A percentile compares a stretch with the other conserved stretches of the same genome.
phyloP scores from a whole-genome alignment of 345 rosid genomes.

The Aquilaria malaccensis region DNA sequence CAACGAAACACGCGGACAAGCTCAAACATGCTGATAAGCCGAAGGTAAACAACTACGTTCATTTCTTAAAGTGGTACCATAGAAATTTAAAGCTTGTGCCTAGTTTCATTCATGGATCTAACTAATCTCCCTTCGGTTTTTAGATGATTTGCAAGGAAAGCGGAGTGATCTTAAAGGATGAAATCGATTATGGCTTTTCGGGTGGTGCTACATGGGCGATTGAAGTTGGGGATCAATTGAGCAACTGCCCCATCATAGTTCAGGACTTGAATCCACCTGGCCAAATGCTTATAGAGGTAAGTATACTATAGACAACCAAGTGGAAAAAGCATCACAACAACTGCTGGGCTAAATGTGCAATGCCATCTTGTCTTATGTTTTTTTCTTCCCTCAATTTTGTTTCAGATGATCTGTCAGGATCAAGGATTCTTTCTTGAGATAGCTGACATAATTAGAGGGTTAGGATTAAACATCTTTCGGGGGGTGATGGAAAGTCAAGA shows the following conservation, averaged over 20 bases:
- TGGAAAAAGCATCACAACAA: not conserved
- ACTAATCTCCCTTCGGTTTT: slow-evolving; percentile 9
- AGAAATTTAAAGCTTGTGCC: slow-evolving; percentile 7
- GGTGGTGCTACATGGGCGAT: slow-evolving; percentile 80
- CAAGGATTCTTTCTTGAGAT: slow-evolving; percentile 76
- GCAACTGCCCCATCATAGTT: slow-evolving; percentile 75
- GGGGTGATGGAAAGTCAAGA: slow-evolving; percentile 69
- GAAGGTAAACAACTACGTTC: slow-evolving; percentile 39
- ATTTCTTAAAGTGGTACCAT: not conserved
- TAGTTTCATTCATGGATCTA: slow-evolving; percentile 10
- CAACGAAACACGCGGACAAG: slow-evolving; percentile 73
- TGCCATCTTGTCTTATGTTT: slow-evolving; percentile 4
- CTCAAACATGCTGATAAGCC: slow-evolving; percentile 56
- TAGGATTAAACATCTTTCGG: slow-evolving; percentile 71
- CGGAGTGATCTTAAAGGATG: slow-evolving; percentile 25
- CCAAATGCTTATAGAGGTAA: slow-evolving; percentile 85
- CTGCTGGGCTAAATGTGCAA: not conserved
- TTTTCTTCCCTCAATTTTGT: not conserved
- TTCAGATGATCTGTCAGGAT: slow-evolving; percentile 83
- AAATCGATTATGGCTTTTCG: slow-evolving; percentile 25
- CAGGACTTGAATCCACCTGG: slow-evolving; percentile 70
- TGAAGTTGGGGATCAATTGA: slow-evolving; percentile 62
- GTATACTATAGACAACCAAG: not conserved
- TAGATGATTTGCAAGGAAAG: slow-evolving; percentile 35
- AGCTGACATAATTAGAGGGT: slow-evolving; percentile 56